Conservation (phyloP, 805 yeast species). For the Lipomyces sp. region DNA sequence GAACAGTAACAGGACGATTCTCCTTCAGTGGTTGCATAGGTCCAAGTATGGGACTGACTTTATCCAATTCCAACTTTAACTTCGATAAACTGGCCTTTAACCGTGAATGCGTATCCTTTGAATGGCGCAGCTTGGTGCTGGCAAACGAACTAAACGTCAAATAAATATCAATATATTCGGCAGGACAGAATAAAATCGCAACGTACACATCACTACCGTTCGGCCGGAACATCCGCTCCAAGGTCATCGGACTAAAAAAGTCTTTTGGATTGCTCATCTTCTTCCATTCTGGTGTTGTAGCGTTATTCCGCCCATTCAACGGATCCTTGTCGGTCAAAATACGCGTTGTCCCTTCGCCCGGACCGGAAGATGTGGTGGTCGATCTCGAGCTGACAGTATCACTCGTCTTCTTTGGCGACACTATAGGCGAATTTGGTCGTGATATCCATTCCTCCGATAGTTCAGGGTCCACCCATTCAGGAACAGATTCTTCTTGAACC, state of each 20-base stretch:
- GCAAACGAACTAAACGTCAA: conserved; percentile 8
- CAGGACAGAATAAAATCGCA: not conserved
- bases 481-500: conserved; percentile 16
- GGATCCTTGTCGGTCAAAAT: conserved; percentile 10
- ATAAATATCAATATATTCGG: not conserved
- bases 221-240: conserved; percentile 34
- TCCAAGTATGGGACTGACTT: conserved; percentile 27
- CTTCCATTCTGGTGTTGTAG: conserved; percentile 33
- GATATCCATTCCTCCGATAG: conserved; percentile 38
- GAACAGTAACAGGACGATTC: not conserved
- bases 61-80: conserved; percentile 25
- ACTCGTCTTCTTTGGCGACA: conserved; percentile 6
- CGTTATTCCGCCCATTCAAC: not conserved
- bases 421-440: conserved; percentile 28
- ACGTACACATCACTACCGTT: conserved; percentile 14
- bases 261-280: conserved; percentile 20
- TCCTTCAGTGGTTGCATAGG: conserved; percentile 4
- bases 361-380: conserved; percentile 12
- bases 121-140: conserved; percentile 2
- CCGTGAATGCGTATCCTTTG: conserved; percentile 12
- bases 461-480: conserved; percentile 35
- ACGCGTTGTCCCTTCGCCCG: conserved; percentile 30
- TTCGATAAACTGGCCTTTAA: conserved; percentile 17
- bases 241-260: conserved; percentile 35
- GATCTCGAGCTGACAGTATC: conserved; percentile 9